Conservation (phyloP, 1,284 basidiomycete genomes). For the Ceratobasidium sp. region DNA sequence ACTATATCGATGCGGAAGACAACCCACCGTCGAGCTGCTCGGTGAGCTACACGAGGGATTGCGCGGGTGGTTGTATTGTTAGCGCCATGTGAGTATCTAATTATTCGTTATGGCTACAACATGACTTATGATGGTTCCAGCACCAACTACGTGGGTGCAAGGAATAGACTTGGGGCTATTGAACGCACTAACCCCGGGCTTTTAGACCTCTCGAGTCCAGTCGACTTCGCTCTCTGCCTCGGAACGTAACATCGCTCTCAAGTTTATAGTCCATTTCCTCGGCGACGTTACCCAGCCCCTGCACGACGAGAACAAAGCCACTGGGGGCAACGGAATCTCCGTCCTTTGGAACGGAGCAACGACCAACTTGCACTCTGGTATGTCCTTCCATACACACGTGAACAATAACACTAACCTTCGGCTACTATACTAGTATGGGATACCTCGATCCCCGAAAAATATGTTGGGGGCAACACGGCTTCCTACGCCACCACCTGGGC, state of each 20-base stretch:
- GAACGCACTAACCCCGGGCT: not conserved
- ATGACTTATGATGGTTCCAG: not conserved
- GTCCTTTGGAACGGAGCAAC: constrained; percentile 45
- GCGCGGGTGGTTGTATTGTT: constrained; percentile 43
- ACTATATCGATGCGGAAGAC: constrained; percentile 46
- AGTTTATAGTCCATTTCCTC: constrained; percentile 47
- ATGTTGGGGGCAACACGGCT: constrained; percentile 36
- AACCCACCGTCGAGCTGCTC: constrained; percentile 45
- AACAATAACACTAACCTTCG: not conserved
- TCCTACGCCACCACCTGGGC: constrained; percentile 43
- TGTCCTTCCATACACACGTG: not conserved
- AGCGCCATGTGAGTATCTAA: constrained; percentile 41
- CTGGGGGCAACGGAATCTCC: constrained; percentile 46
- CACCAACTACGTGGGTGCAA: constrained; percentile 43
- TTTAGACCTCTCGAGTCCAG: constrained; percentile 36
- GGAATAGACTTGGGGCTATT: not conserved
- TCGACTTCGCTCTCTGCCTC: constrained; percentile 25
- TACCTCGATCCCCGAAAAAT: constrained; percentile 45
- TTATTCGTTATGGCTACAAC: not conserved
- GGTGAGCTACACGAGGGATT: constrained; percentile 44
- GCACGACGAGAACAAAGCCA: constrained; percentile 45
- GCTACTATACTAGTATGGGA: constrained; percentile 43
- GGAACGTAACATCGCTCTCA: constrained; percentile 44
- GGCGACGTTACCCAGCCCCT: constrained; percentile 48
- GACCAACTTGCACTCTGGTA: constrained; percentile 46